Evolutionary conservation across 495 filamentous ascomycete genomes (phyloP).

Genomic region (Monascus purpureus): DNA sequence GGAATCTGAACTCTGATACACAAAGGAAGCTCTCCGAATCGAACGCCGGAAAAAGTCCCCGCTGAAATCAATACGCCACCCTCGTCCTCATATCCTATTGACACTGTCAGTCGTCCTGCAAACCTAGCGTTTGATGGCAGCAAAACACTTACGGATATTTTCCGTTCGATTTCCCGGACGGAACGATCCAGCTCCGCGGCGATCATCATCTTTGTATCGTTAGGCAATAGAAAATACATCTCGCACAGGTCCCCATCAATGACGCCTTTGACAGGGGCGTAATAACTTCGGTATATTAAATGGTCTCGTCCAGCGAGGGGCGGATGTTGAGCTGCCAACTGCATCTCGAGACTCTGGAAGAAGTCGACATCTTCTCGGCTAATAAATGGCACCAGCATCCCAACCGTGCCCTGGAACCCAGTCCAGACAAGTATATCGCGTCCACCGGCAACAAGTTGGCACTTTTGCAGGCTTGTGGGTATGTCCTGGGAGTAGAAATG

Average conservation of each 20-base stretch:
- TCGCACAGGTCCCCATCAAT: constrained; percentile 99
- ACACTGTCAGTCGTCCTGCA: constrained; percentile 7
- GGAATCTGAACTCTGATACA: constrained; percentile 17
- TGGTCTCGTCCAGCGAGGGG: constrained; percentile 87
- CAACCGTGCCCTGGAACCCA: constrained; percentile 85
- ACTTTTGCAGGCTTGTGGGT: constrained; percentile 79
- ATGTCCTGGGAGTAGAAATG: constrained; percentile 90
- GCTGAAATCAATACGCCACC: constrained; percentile 55
- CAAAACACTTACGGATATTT: constrained; percentile 61
- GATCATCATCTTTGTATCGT: constrained; percentile 87
- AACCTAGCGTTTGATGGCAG: not conserved
- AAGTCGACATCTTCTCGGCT: constrained; percentile 91
- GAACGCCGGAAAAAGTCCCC: constrained; percentile 11
- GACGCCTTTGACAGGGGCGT: constrained; percentile 90
- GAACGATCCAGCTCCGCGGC: constrained; percentile 83
- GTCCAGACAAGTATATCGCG: constrained; percentile 87
- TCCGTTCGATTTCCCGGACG: constrained; percentile 83
- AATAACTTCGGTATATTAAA: constrained; percentile 87
- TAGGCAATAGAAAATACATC: constrained; percentile 65
- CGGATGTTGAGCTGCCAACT: constrained; percentile 69
- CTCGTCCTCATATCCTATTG: constrained; percentile 71
- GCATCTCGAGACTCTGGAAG: constrained; percentile 84
- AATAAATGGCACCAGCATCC: constrained; percentile 79
- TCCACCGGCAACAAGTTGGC: constrained; percentile 79
- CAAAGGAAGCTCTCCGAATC: constrained; percentile 7